Conservation (phyloP, 2,329 filamentous ascomycete species). For the Westerdykella aurantiaca region DNA sequence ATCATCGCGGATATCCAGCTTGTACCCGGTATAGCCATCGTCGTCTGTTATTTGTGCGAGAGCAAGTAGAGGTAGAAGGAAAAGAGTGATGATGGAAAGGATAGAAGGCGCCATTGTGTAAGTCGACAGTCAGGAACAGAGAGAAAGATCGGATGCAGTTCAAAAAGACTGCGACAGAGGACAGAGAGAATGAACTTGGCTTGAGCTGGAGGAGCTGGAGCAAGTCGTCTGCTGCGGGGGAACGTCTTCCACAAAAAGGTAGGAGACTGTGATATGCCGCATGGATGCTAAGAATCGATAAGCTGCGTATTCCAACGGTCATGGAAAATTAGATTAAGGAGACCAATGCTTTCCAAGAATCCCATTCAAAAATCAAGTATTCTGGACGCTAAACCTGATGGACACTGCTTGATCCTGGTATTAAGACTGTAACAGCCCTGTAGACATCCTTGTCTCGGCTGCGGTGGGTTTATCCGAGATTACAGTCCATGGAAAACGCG, state of each 20-base stretch:
- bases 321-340: constrained; percentile 27
- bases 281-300: constrained; percentile 21
- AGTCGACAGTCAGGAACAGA: constrained; percentile 7
- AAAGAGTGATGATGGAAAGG: constrained; percentile 20
- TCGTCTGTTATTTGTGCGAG: constrained; percentile 29
- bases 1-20: constrained; percentile 43
- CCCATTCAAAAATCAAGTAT: constrained; percentile 19
- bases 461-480: constrained; percentile 33
- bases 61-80: constrained; percentile 32
- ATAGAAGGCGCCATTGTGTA: constrained; percentile 21
- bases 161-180: constrained; percentile 10
- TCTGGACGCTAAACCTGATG: constrained; percentile 15
- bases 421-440: constrained; percentile 16
- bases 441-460: constrained; percentile 12
- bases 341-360: constrained; percentile 10
- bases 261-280: constrained; percentile 13
- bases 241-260: constrained; percentile 18
- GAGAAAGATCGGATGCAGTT: constrained; percentile 22
- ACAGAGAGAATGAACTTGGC: constrained; percentile 17
- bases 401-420: constrained; percentile 14
- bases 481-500: constrained; percentile 19
- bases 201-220: constrained; percentile 8
- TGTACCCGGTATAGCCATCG: constrained; percentile 53
- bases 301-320: constrained; percentile 7
- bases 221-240: constrained; percentile 10